Percentiles rank a stretch among this genome's conserved stretches.
Conservation (phyloP, 148 eudicot genomes). For the Nyssa sinensis region DNA sequence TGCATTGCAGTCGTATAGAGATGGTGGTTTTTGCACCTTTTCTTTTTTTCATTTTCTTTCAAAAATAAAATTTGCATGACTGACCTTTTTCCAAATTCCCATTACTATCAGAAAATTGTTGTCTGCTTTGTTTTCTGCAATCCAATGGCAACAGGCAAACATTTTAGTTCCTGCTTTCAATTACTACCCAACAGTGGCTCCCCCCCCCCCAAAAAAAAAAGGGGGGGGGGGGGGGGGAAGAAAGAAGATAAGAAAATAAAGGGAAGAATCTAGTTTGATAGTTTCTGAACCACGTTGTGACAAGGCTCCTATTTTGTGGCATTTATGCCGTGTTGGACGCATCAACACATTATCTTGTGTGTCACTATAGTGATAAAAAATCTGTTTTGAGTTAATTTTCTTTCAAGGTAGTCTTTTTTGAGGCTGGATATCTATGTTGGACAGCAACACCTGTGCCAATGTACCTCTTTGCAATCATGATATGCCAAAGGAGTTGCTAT, state of each 20-base stretch:
- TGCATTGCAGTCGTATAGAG: not conserved
- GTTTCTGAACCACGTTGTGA: too few relatives aligned
- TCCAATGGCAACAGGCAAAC: not conserved
- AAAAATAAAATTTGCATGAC: not conserved
- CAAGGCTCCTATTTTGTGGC: slow-evolving; percentile 2
- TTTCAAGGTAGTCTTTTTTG: not conserved
- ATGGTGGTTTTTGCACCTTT: not conserved
- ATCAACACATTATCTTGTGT: not conserved
- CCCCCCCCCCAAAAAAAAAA: too few relatives aligned
- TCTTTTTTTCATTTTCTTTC: not conserved
- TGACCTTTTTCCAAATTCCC: not conserved
- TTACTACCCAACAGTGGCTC: too few relatives aligned
- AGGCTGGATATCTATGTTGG: not conserved
- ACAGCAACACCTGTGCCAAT: not conserved
- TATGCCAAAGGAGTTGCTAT: not conserved
- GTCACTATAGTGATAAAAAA: not conserved
- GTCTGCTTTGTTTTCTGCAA: not conserved
- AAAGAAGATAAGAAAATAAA: too few relatives aligned
- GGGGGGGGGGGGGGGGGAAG: too few relatives aligned
- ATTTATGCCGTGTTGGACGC: not conserved
- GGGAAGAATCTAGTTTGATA: too few relatives aligned
- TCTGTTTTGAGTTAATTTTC: not conserved
- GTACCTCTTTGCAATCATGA: not conserved
- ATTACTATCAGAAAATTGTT: not conserved
- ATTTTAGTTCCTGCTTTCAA: not conserved